Conservation (phyloP, 2,329 filamentous ascomycete genomes). For the Corynespora cassiicola region DNA sequence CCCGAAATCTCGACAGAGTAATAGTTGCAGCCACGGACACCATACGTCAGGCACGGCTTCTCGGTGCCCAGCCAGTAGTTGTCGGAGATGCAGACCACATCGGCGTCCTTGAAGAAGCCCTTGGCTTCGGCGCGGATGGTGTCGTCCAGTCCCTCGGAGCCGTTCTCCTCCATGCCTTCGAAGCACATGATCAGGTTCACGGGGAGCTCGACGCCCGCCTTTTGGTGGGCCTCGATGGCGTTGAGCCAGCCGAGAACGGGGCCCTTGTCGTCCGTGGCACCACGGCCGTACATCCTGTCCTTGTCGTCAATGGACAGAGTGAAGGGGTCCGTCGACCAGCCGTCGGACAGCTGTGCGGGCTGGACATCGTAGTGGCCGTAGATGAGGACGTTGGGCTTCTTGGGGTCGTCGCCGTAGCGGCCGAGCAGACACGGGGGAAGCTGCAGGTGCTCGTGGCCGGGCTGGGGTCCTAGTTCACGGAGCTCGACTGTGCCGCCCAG, state of each 20-base stretch:
- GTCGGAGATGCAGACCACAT: slow-evolving; percentile 97
- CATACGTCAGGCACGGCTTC: slow-evolving; percentile 97
- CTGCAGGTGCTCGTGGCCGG: slow-evolving; percentile 85
- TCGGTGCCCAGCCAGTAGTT: slow-evolving; percentile 99
- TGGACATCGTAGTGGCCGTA: slow-evolving; percentile 99
- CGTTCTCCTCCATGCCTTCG: slow-evolving; percentile 99
- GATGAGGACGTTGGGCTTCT: slow-evolving; percentile 92
- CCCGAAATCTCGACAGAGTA: slow-evolving; percentile 91
- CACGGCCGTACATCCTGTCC: slow-evolving; percentile 94
- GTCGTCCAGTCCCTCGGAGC: slow-evolving; percentile 93
- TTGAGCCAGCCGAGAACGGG: slow-evolving; percentile 98
- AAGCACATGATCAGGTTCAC: slow-evolving; percentile 99
- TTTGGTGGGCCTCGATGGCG: slow-evolving; percentile 96
- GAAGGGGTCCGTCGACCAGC: slow-evolving; percentile 96
- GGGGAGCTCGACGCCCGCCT: slow-evolving; percentile 90
- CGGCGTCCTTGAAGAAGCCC: slow-evolving; percentile 92
- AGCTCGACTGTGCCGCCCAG: slow-evolving; percentile 89
- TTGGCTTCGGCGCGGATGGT: slow-evolving; percentile 91
- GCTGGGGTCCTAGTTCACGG: slow-evolving; percentile 88
- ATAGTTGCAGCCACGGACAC: slow-evolving; percentile 96
- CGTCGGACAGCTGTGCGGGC: slow-evolving; percentile 89
- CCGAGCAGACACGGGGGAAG: slow-evolving; percentile 92
- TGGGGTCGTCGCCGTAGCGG: slow-evolving; percentile 89
- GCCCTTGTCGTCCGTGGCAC: slow-evolving; percentile 96
- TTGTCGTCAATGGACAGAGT: slow-evolving; percentile 85